Evolutionary conservation across 163 green algal species (phyloP), one percentile per base, ranked within the genome.

Genomic region (Scenedesmus sp.): DNA sequence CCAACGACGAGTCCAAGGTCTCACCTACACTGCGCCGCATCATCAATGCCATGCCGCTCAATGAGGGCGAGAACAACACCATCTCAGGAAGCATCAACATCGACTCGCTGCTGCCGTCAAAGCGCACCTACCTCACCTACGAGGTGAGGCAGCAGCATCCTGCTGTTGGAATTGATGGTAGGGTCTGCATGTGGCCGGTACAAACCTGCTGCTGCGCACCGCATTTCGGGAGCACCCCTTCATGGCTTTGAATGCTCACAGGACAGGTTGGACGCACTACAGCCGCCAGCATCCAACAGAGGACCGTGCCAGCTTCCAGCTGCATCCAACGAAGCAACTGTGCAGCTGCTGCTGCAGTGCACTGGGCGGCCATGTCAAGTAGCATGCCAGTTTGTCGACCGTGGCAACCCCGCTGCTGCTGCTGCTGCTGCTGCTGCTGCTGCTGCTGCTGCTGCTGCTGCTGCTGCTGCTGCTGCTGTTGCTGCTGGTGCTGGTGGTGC

Each of bases 341-440:
- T 30, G n/a, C n/a, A 26, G 59, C n/a, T 82, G 81, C 83, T 93
- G 90, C 76, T 90, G 82, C 51, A 92, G 80, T 10, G 46, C 10
- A 10, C 10, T 53, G 46, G 46, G 10, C 46, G 10, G 46, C 46
- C 46, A 16, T 53, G 6, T 53, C 46, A 6, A 53, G 46, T 10
- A 53, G 46, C 46, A 53, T n/a, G 46, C 46, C 10, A 53, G 7
- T 53, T 16, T 53, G 46, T 53, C 46, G 10, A 53, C 46, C 10
- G 10, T 53, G 7, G 46, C 7, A 6, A 53, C 6, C 46, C 46
- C 46, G 10, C 6, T 53, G 10, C 7, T 80, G 26, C 9, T 81
- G n/a, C 72, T 30, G n/a, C 33, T 81, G 72, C n/a, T n/a, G n/a
- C n/a, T n/a, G n/a, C n/a, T n/a, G n/a, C n/a, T n/a, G n/a, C n/a